Evolutionary conservation across 1,139 yeast genomes (phyloP), one percentile per base, ranked within the genome.

Genomic region (Saccharomyces hybrid): DNA sequence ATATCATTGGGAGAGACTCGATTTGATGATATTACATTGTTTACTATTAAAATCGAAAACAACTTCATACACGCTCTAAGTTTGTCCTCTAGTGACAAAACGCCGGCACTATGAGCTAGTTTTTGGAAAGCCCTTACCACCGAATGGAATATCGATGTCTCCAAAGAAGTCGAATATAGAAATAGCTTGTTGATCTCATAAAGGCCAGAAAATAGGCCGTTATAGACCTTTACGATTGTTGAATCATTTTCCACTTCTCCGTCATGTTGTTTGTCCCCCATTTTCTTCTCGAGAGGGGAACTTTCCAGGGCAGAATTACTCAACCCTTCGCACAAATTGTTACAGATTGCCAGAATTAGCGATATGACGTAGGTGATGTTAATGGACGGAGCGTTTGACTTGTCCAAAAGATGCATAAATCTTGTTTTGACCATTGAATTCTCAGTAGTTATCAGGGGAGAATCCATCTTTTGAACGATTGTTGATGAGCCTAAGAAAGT

Each of bases 81-180:
- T 11, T 84, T 75, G 0, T 73, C 72, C 1, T 70, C 64, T 19
- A 86, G 67, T 0, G 82, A 83, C 32, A 90, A 71, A 13, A 88
- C 73, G 0, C 97, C 97, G 0, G 93, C 78, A 0, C 93, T 82
- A 65, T 90, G 97, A 4, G 95, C 81, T 52, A 87, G 76, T 58
- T 84, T 84, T 67, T 91, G 97, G 6, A 88, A 75, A 0, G 95
- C 80, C 50, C 96, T 75, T 1, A 90, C 82, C 14, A 82, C 64
- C 11, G 74, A 70, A 57, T 86, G 88, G 65, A 88, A 84, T 25
- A 82, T 66, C 23, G 86, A 91, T 54, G 78, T 77, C 63, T 89
- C 96, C 68, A 88, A 72, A 2, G 70, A 58, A 2, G 84, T 75
- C 0, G 90, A 80, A 60, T 82, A 82, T 16, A 90, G 68, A 55